phyloP scores from a whole-genome alignment of 169 alveolate species.

The Plasmodium adleri region DNA sequence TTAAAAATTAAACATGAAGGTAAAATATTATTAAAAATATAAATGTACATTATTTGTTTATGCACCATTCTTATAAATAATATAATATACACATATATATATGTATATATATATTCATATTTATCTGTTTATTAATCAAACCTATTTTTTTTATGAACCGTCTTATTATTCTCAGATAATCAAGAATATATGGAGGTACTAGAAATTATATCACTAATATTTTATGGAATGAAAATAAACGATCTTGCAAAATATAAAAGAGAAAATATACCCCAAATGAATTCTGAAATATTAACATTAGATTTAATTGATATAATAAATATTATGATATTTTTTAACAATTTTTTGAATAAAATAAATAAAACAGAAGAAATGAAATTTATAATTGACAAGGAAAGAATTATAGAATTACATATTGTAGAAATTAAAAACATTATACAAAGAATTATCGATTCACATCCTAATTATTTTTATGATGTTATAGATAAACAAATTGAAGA shows the following conservation, averaged over 20 bases:
- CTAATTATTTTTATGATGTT: constrained; percentile 63
- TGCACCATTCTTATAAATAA: no score
- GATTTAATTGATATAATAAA: constrained; percentile 67
- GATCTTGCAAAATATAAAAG: background rate
- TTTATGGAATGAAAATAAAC: constrained; percentile 29
- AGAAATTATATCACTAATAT: constrained; percentile 53
- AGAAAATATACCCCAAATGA: constrained; percentile 24
- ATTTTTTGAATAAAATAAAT: constrained; percentile 44
- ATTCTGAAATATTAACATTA: constrained; percentile 28
- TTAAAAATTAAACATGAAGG: constrained; percentile 21
- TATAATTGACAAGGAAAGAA: constrained; percentile 35
- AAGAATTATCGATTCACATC: constrained; percentile 19
- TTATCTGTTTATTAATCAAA: background rate
- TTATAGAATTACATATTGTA: constrained; percentile 21
- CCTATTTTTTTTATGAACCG: constrained; percentile 2
- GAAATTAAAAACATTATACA: constrained; percentile 24
- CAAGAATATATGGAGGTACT: constrained; percentile 15
- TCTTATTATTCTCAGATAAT: constrained; percentile 16
- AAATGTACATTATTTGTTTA: background rate
- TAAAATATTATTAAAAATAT: background rate
- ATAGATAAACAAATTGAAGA: constrained; percentile 32
- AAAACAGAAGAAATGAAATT: constrained; percentile 7
- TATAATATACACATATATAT: no score
- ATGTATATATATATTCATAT: background rate
- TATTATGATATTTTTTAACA: constrained; percentile 50